Evolutionary conservation across 768 basidiomycete genomes (phyloP).

Genomic region (Phlebiopsis flavidoalba): DNA sequence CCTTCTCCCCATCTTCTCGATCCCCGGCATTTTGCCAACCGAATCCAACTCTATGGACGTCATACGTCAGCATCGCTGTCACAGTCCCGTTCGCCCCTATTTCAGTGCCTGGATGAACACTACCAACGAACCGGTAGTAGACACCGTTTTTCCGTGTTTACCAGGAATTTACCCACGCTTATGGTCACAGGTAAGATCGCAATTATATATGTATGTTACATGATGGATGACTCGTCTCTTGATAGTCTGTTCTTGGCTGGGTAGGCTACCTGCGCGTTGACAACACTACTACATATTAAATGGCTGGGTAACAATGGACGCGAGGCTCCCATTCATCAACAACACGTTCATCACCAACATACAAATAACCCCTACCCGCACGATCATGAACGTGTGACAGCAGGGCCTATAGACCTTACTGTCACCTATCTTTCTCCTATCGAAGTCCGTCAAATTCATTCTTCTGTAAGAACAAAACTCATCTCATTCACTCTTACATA

Average conservation of each 20-base stretch:
- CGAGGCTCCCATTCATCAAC: background rate
- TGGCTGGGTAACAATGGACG: constrained; percentile 6
- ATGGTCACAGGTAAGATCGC: constrained; percentile 33
- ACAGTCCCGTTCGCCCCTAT: constrained; percentile 54
- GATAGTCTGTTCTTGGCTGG: constrained; percentile 7
- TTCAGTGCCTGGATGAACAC: constrained; percentile 49
- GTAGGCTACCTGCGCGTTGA: constrained; percentile 9
- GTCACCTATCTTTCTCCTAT: constrained; percentile 62
- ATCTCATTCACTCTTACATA: constrained; percentile 1
- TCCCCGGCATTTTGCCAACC: background rate
- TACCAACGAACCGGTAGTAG: constrained; percentile 28
- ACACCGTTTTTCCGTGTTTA: too few species aligned
- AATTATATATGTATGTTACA: too few species aligned
- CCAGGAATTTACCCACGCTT: constrained; percentile 53
- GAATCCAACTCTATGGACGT: constrained; percentile 6
- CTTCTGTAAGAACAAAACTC: background rate
- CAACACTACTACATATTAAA: constrained; percentile 11
- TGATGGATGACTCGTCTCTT: background rate
- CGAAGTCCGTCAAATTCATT: constrained; percentile 21
- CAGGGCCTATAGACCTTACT: constrained; percentile 53
- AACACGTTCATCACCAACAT: constrained; percentile 16
- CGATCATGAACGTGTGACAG: constrained; percentile 48
- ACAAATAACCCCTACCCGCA: constrained; percentile 49
- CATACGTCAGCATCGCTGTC: constrained; percentile 58
- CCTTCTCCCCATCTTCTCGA: background rate